Conservation (phyloP, 2,329 filamentous ascomycete species). For the Nemania bipapillata region DNA sequence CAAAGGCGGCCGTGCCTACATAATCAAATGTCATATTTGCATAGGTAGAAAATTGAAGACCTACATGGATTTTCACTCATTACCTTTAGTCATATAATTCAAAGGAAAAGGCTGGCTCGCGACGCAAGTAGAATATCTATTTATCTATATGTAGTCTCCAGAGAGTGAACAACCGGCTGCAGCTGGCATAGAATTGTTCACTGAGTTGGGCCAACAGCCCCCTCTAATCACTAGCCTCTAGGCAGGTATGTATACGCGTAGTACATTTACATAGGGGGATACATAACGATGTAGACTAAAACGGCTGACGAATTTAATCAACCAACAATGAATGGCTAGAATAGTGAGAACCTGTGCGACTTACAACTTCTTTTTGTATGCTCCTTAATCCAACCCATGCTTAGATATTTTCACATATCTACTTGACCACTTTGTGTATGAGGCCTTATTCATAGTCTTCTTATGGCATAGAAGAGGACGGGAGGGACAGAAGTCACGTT, state of each 20-base stretch:
- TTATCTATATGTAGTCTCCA: too few species aligned
- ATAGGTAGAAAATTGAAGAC: slow-evolving; percentile 33
- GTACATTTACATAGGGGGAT: too few species aligned
- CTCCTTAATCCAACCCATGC: not conserved
- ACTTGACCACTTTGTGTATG: not conserved
- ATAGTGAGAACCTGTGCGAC: too few species aligned
- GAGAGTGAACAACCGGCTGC: not conserved
- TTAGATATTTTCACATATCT: not conserved
- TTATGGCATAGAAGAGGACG: not conserved
- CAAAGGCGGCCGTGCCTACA: slow-evolving; percentile 10
- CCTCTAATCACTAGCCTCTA: not conserved
- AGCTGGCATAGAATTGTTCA: not conserved
- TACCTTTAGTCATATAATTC: not conserved
- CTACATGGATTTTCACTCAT: slow-evolving; percentile 3
- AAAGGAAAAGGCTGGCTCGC: too few species aligned
- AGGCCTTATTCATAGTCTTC: not conserved
- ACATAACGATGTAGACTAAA: not conserved
- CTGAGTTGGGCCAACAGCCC: not conserved
- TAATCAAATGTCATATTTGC: slow-evolving; percentile 35
- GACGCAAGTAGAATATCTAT: too few species aligned
- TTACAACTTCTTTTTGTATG: not conserved
- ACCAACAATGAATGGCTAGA: not conserved
- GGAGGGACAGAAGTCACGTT: not conserved
- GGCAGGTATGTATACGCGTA: too few species aligned
- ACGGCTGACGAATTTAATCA: not conserved